Percentiles rank a stretch among this genome's conserved stretches.
These are phyloP conservation scores for Escallonia herrerae DNA, from an alignment of 129 eudicot genomes.

Conservation along the genomic window DNA sequence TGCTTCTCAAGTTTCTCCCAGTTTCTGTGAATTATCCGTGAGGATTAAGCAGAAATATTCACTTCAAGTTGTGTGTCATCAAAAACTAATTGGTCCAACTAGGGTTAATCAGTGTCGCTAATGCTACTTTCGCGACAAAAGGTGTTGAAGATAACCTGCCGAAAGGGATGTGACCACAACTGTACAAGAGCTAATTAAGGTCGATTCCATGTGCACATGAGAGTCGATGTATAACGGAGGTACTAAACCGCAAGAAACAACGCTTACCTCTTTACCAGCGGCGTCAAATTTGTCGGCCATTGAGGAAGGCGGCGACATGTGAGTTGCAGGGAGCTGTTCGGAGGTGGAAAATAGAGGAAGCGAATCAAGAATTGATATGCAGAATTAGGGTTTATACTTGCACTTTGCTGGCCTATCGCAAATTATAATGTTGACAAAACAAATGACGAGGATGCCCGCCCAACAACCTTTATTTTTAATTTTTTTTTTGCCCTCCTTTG, in stretches of 20 bases:
- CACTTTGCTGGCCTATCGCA: too few species aligned
- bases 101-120: background rate
- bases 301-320: background rate
- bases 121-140: background rate
- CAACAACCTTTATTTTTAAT: too few species aligned
- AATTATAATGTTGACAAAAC: too few species aligned
- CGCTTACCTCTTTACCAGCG: slow-evolving; percentile 30
- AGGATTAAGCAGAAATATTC: too few species aligned
- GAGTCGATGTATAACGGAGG: background rate
- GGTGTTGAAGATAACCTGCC: background rate
- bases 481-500: too few species aligned
- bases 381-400: slow-evolving; percentile 12
- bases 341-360: background rate
- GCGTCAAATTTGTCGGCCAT: slow-evolving; percentile 20
- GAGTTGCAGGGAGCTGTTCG: background rate
- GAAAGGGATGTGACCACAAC: background rate
- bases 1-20: too few species aligned
- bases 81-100: too few species aligned
- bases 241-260: background rate
- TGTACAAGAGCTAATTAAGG: background rate
- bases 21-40: too few species aligned
- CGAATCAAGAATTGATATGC: background rate
- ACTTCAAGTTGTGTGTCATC: background rate
- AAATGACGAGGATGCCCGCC: too few species aligned
- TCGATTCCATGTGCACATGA: background rate